Base-by-base conservation (phyloP, 2,329 filamentous ascomycete species). In the Ascochyta viciae-villosae region DNA sequence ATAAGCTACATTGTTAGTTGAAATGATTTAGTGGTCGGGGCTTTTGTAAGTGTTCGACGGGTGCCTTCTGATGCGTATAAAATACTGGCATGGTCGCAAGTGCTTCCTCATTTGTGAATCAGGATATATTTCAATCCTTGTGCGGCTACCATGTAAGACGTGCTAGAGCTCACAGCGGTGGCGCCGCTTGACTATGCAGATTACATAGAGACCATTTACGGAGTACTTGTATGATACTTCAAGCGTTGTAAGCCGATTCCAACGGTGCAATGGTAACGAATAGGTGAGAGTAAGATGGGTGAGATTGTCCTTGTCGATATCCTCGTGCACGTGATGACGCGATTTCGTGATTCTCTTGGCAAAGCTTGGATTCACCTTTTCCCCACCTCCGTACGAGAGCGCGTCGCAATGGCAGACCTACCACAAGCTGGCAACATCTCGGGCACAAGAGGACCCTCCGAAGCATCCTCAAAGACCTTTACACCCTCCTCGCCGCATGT, bases 1-100 rank as follows among this genome's bases (percentile, higher is more conserved):
- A 6, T 15, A 31, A 31, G 29, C 29, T 31, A 31, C 10, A 31
- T 31, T 12, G 29, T 31, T 4, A 31, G 29, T 31, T 10, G 70
- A 19, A 40, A 63, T 1, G 71, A 57, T 51, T 58, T 73, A 16
- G 62, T 73, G 6, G 58, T 70, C 13, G 71, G 71, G 40, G 64
- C 62, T 6, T 72, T 73, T 38, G 53, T 70, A 3, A 64, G 63
- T 54, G 38, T 73, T 5, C 46, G 71, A 9, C 42, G 50, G 16
- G 54, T 65, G 22, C 70, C 70, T 6, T 49, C 34, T 8, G 57
- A 38, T 9, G 50, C 64, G 7, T 73, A 69, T 48, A 38, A 60
- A 12, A 68, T 64, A 31, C 67, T 67, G 2, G 60, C 12, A 31
- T 31, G 29, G 29, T 31, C 29, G 13, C 29, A 31, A 15, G 29